Evolutionary conservation across 768 basidiomycete genomes (phyloP), one percentile per base, ranked within the genome.

Genomic region (Mrakia frigida): DNA sequence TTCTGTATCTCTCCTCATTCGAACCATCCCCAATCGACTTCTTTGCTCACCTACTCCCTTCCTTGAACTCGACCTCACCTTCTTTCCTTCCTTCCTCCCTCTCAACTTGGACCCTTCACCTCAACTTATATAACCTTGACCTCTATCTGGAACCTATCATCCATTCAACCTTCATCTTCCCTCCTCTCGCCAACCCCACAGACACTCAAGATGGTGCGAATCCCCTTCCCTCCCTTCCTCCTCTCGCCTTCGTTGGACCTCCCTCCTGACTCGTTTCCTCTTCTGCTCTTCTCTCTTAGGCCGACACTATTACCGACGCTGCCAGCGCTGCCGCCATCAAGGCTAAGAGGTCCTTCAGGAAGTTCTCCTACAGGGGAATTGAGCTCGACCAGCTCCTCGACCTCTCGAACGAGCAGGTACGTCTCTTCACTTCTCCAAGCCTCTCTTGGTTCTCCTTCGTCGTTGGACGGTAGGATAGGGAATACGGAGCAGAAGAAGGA

Each of bases 301-400:
- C 92, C 85, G 93, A 93, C 85, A 85, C 88, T 75, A 87, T 94
- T 81, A 96, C 95, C 85, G 94, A 97, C 85, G 93, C 94, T 83
- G 85, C 89, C 85, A 86, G 92, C 84, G 97, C 96, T 81, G 95
- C 95, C 79, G 96, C 95, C 84, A 88, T 96, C 87, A 97, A 97
- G 91, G 95, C 94, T 88, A 94, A 90, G 89, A 88, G 97, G 83
- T 95, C 94, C 77, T 98, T 98, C 92, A 92, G 93, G 83, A 98
- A 96, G 82, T 98, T 96, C 88, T 92, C 92, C 50, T 99, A 94
- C 90, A 92, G 97, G 82, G 97, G 97, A 81, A 86, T 99, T 82
- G 95, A 96, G 88, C 92, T 99, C 81, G 94, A 98, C 84, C 94
- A 97, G 86, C 92, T 98, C 84, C 87, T 99, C 81, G 97, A 99